Evolutionary conservation across 2,329 filamentous ascomycete species (phyloP).

Genomic region (Apiospora marii): DNA sequence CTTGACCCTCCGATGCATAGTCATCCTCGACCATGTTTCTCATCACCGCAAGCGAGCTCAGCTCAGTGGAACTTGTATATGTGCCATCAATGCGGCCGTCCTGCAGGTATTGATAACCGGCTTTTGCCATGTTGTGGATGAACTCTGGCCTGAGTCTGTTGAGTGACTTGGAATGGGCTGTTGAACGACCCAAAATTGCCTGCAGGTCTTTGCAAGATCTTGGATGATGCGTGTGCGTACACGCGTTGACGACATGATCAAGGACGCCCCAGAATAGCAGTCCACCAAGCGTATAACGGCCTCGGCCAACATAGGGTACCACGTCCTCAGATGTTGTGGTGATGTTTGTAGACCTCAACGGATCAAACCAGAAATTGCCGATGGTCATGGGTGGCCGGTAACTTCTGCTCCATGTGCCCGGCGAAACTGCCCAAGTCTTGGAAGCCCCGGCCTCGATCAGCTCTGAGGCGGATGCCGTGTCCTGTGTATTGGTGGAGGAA

Average conservation of each 20-base stretch:
- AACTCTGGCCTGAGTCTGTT: conserved; percentile 29
- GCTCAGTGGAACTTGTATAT: conserved; percentile 13
- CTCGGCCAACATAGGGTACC: conserved; percentile 37
- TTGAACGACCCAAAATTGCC: background rate
- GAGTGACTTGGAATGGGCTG: conserved; percentile 34
- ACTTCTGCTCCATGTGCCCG: background rate
- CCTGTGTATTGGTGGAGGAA: too few relatives aligned
- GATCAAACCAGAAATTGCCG: conserved; percentile 34
- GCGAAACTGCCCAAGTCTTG: background rate
- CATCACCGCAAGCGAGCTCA: conserved; percentile 26
- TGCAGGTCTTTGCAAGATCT: conserved; percentile 23
- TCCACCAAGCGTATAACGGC: conserved; percentile 37
- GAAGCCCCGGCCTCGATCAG: background rate
- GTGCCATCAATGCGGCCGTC: conserved; percentile 30
- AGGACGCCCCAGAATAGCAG: conserved; percentile 39
- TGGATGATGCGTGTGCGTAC: conserved; percentile 28
- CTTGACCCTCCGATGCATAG: conserved; percentile 30
- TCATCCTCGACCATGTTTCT: conserved; percentile 29
- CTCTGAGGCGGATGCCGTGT: background rate
- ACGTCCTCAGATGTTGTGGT: conserved; percentile 32
- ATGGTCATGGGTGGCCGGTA: conserved; percentile 28
- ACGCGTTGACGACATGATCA: conserved; percentile 35
- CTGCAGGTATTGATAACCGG: conserved; percentile 34
- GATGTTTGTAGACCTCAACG: conserved; percentile 31
- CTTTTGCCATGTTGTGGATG: conserved; percentile 35